Evolutionary conservation across 2,329 filamentous ascomycete species (phyloP).

Genomic region (Trichoderma semiorbis): DNA sequence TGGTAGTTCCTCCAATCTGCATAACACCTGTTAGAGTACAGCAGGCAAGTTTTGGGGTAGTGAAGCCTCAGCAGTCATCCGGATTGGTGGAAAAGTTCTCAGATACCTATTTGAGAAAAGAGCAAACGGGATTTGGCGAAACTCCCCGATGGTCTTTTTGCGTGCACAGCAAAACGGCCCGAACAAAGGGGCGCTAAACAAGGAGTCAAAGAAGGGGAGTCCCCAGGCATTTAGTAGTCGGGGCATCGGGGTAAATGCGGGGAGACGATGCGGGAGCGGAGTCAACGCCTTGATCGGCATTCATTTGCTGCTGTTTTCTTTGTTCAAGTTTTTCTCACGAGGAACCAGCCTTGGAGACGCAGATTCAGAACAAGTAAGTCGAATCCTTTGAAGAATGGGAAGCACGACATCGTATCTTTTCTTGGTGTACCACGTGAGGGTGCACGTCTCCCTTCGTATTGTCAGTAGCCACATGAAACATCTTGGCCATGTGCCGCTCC

Average conservation of each 20-base stretch:
- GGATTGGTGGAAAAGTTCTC: slow-evolving; percentile 13
- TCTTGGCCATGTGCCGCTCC: not conserved
- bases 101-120: not conserved
- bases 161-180: slow-evolving; percentile 12
- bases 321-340: not conserved
- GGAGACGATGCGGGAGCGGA: slow-evolving; percentile 12
- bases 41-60: not conserved
- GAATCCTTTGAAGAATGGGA: not conserved
- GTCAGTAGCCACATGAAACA: not conserved
- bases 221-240: not conserved
- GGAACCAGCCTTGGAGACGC: not conserved
- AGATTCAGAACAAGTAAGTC: not conserved
- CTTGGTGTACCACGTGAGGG: not conserved
- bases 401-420: not conserved
- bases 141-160: slow-evolving; percentile 17
- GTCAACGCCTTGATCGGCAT: slow-evolving; percentile 3
- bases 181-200: slow-evolving; percentile 13
- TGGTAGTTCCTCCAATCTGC: not conserved
- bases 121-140: not conserved
- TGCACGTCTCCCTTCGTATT: not conserved
- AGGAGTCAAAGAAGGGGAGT: not conserved
- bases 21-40: not conserved
- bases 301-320: not conserved
- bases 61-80: not conserved
- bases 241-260: slow-evolving; percentile 12